Conservation (phyloP, 495 filamentous ascomycete species). For the Penicilliopsis zonata region DNA sequence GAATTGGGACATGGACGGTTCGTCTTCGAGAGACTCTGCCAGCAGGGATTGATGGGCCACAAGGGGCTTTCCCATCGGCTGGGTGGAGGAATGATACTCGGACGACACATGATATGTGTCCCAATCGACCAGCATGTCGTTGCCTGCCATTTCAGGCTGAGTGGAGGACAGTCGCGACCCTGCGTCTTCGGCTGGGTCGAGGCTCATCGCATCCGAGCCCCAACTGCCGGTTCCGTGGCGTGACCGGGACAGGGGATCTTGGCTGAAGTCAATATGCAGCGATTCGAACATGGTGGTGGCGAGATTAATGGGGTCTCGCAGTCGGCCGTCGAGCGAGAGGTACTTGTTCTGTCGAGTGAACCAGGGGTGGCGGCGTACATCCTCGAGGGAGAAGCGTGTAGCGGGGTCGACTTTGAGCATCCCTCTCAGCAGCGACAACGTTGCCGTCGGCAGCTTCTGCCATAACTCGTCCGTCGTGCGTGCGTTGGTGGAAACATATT, state of each 20-base stretch:
- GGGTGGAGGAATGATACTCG: conserved; percentile 36
- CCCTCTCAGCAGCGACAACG: conserved; percentile 76
- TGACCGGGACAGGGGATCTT: conserved; percentile 41
- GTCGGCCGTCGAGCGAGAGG: conserved; percentile 57
- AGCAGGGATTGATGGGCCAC: conserved; percentile 23
- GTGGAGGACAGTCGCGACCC: conserved; percentile 47
- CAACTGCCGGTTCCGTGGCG: conserved; percentile 24
- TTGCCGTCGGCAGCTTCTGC: conserved; percentile 64
- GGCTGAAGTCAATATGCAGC: conserved; percentile 82
- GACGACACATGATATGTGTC: conserved; percentile 42
- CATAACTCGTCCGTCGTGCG: conserved; percentile 78
- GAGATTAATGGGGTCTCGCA: conserved; percentile 68
- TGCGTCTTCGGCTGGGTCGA: conserved; percentile 27
- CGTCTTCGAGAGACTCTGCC: conserved; percentile 61
- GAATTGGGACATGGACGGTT: conserved; percentile 90
- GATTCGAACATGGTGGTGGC: conserved; percentile 89
- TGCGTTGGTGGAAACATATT: conserved; percentile 70
- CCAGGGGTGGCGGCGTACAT: conserved; percentile 90
- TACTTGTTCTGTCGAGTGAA: conserved; percentile 75
- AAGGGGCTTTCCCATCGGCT: conserved; percentile 26
- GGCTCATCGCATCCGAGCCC: conserved; percentile 35
- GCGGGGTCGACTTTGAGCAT: conserved; percentile 79
- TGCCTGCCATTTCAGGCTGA: conserved; percentile 64
- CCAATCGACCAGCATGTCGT: conserved; percentile 67
- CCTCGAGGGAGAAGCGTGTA: conserved; percentile 72